Percentiles rank a stretch among this genome's conserved stretches.
Evolutionary conservation across 169 alveolate species (phyloP).

Genomic region (Plasmodium knowlesi): DNA sequence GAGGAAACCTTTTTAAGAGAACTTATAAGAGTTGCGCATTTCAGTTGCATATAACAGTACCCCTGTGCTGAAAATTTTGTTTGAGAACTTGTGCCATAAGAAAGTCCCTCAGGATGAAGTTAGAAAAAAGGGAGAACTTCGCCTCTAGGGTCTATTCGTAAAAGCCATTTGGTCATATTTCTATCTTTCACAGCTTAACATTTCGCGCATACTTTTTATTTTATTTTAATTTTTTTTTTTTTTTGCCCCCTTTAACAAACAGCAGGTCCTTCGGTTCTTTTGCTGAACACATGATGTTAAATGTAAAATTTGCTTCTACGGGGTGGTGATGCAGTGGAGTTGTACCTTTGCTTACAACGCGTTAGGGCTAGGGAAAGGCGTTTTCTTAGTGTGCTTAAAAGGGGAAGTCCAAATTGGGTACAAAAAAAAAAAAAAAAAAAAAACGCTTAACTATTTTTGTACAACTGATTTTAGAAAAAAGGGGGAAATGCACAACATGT

Average conservation of each 20-base stretch:
- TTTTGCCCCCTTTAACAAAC: not conserved
- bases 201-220: not conserved
- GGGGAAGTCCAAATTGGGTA: not conserved
- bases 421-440: not conserved
- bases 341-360: not conserved
- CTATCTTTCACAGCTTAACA: not conserved
- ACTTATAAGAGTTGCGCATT: not conserved
- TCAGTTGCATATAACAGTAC: not conserved
- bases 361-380: not conserved
- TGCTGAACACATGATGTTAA: not conserved
- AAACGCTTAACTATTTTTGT: not conserved
- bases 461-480: not conserved
- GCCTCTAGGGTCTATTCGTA: not conserved
- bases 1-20: not conserved
- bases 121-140: not conserved
- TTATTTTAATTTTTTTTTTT: not conserved
- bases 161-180: not conserved
- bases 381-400: not conserved
- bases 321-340: not conserved
- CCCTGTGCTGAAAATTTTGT: not conserved
- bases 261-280: not conserved
- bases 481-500: not conserved
- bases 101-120: not conserved
- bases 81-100: not conserved
- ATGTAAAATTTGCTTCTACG: not conserved